phyloP scores from a whole-genome alignment of 2,329 filamentous ascomycete species.

The Colletotrichum sp. region DNA sequence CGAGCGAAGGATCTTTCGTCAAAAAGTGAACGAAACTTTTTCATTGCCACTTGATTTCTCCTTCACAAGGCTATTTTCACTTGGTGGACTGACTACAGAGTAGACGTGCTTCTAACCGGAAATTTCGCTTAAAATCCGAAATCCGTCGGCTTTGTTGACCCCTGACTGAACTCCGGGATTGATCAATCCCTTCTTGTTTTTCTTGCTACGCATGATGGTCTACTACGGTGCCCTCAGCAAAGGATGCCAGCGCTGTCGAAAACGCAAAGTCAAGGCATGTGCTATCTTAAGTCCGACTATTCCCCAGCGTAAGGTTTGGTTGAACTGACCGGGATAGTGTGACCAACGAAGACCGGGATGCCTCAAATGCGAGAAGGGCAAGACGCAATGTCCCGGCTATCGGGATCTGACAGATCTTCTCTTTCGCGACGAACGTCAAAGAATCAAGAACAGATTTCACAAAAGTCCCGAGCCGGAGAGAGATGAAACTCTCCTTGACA shows the following conservation, averaged over 20 bases:
- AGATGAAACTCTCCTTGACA: background rate
- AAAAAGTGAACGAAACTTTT: background rate
- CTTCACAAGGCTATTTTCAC: background rate
- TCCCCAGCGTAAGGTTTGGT: background rate
- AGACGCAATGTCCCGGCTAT: constrained; percentile 28
- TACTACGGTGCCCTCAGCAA: constrained; percentile 27
- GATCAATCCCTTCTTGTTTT: background rate
- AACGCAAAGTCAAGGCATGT: constrained; percentile 30
- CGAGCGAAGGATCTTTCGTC: background rate
- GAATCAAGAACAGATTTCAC: constrained; percentile 20
- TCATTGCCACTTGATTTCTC: background rate
- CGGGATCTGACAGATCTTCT: constrained; percentile 26
- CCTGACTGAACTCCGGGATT: background rate
- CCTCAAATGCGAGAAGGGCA: constrained; percentile 27
- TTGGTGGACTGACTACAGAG: background rate
- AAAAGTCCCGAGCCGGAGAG: background rate
- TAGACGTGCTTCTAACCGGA: background rate
- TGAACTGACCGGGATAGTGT: constrained; percentile 21
- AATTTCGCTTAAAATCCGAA: background rate
- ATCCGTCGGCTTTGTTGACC: background rate
- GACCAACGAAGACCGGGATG: constrained; percentile 29
- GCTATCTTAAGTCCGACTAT: background rate
- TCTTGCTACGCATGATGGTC: constrained; percentile 18
- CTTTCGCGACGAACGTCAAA: constrained; percentile 29
- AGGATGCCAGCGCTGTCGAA: constrained; percentile 31